Conservation (phyloP, 768 basidiomycete species). For the Kwoniella europaea region DNA sequence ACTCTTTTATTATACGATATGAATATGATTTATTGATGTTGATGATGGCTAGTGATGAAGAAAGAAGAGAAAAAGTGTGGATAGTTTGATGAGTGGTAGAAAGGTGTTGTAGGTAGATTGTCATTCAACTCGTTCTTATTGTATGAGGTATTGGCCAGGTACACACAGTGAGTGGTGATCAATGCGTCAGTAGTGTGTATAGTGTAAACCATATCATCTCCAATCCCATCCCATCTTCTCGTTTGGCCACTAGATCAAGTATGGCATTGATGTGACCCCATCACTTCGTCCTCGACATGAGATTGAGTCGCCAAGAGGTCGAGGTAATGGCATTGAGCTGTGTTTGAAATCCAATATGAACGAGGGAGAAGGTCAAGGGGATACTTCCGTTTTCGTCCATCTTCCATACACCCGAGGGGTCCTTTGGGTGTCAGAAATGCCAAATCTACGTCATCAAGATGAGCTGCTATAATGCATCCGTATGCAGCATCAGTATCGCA, state of each 20-base stretch:
- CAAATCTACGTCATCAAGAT: neutral
- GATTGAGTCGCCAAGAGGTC: neutral
- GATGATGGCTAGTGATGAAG: neutral
- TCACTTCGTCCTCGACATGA: neutral
- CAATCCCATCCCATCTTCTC: neutral
- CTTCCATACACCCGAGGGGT: neutral
- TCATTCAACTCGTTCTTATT: conserved; percentile 7
- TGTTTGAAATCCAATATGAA: neutral
- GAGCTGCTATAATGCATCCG: neutral
- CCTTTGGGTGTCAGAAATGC: neutral
- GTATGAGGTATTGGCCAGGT: neutral
- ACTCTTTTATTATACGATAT: neutral
- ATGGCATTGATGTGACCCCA: too few species aligned
- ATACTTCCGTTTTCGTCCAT: neutral
- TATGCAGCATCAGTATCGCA: neutral
- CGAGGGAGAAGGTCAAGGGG: neutral
- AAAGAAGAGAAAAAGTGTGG: neutral
- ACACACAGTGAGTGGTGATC: conserved; percentile 4
- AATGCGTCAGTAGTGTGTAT: conserved; percentile 3
- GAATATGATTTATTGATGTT: neutral
- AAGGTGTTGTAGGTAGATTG: conserved; percentile 9
- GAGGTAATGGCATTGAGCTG: neutral
- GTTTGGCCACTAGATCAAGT: neutral
- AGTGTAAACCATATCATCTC: neutral
- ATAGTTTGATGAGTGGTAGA: neutral